Conservation (phyloP, 495 filamentous ascomycete genomes). For the Elaphomyces granulatus region DNA sequence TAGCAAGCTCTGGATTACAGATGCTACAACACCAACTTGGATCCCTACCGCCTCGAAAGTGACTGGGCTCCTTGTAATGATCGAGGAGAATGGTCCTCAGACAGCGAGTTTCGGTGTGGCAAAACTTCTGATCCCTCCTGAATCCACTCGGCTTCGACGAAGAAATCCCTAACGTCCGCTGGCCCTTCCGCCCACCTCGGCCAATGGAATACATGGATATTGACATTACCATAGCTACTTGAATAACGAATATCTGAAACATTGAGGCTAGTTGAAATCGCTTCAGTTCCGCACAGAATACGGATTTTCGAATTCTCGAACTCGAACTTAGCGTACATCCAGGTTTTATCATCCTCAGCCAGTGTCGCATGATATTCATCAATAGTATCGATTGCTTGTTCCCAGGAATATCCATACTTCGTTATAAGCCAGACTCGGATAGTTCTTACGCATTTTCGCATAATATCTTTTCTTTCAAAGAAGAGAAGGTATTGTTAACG, state of each 20-base stretch:
- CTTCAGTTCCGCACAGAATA: background rate
- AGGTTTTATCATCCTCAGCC: background rate
- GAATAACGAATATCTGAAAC: background rate
- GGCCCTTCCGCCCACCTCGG: background rate
- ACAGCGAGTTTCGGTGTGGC: background rate
- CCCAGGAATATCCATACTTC: background rate
- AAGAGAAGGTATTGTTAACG: background rate
- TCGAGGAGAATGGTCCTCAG: background rate
- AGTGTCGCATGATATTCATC: background rate
- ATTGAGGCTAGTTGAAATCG: background rate
- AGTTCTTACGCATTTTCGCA: background rate
- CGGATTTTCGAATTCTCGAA: background rate
- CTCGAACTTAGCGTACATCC: background rate
- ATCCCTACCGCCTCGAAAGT: background rate
- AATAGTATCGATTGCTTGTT: background rate
- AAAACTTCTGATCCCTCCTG: background rate
- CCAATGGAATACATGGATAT: background rate
- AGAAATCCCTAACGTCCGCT: background rate
- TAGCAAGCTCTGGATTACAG: background rate
- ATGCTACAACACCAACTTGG: background rate
- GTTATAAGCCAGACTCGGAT: background rate
- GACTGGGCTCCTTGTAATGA: background rate
- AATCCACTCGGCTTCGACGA: background rate
- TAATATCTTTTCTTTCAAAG: background rate
- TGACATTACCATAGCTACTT: background rate